Evolutionary conservation across 2,329 filamentous ascomycete genomes (phyloP).

Genomic region (Curvularia spicifera): DNA sequence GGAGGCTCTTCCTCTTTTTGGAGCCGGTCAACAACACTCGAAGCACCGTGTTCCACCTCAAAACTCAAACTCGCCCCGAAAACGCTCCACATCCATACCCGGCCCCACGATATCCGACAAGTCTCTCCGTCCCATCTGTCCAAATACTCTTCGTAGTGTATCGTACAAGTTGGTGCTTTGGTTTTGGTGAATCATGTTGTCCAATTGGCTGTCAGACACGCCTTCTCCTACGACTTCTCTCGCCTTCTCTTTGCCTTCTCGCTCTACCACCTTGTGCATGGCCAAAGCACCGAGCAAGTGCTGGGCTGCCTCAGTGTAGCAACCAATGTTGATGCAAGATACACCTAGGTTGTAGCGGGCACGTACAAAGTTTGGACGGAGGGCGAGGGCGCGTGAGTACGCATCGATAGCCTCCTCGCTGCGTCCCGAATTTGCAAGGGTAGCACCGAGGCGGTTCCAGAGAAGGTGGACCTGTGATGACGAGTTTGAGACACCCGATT

Average conservation of each 20-base stretch:
- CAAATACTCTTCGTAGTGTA: constrained; percentile 92
- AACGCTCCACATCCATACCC: constrained; percentile 88
- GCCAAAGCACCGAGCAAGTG: constrained; percentile 89
- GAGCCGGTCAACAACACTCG: neutral
- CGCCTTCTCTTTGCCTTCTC: constrained; percentile 81
- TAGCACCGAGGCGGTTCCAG: constrained; percentile 96
- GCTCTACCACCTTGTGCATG: constrained; percentile 95
- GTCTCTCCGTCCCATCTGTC: constrained; percentile 90
- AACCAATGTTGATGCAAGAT: constrained; percentile 96
- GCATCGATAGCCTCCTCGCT: constrained; percentile 96
- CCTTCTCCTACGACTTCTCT: constrained; percentile 73
- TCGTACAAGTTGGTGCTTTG: constrained; percentile 97
- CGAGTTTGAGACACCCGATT: constrained; percentile 82
- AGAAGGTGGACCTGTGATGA: constrained; percentile 88
- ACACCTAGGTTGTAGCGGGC: constrained; percentile 97
- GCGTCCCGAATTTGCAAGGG: constrained; percentile 90
- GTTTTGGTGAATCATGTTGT: constrained; percentile 91
- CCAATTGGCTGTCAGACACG: constrained; percentile 74
- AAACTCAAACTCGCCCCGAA: constrained; percentile 91
- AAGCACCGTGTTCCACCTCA: constrained; percentile 42
- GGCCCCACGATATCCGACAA: constrained; percentile 84
- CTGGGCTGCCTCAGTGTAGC: constrained; percentile 88
- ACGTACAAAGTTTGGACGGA: constrained; percentile 95
- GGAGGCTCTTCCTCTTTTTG: neutral
- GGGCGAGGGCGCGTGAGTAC: constrained; percentile 87